A percentile compares a stretch with the other conserved stretches of the same genome.
Evolutionary conservation across 345 rosid genomes (phyloP).

Genomic region (Mallotus nudiflorus): DNA sequence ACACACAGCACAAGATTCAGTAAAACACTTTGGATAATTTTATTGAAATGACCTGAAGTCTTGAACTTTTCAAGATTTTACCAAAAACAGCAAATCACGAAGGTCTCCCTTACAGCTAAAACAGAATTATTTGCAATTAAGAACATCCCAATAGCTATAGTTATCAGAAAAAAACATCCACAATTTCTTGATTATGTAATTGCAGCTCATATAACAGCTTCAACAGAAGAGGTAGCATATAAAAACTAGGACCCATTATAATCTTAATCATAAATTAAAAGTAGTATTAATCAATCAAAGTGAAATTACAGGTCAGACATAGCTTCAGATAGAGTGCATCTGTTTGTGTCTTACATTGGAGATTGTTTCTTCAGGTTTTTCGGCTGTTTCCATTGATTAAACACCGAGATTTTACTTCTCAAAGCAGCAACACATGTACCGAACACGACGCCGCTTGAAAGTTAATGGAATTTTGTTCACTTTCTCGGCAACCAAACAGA

Average conservation of each 20-base stretch:
- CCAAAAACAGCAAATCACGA: no score
- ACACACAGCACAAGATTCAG: no score
- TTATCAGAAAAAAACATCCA: not conserved
- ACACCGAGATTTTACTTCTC: not conserved
- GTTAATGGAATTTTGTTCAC: not conserved
- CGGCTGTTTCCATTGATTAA: conserved; percentile 13
- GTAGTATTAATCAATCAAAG: not conserved
- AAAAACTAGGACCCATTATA: not conserved
- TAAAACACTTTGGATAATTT: no score
- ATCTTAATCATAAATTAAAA: not conserved
- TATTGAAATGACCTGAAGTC: not conserved
- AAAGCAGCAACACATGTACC: not conserved
- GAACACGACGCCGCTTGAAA: not conserved
- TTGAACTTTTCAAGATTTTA: not conserved
- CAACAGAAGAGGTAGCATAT: not conserved
- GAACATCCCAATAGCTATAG: no score
- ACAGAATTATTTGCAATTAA: no score
- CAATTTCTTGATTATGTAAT: not conserved
- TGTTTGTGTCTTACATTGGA: conserved; percentile 9
- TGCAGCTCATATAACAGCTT: not conserved
- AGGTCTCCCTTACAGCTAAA: no score
- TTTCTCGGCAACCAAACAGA: conserved; percentile 4
- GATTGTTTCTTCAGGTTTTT: conserved; percentile 8
- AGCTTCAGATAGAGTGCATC: not conserved
- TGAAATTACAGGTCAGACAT: not conserved